These are phyloP conservation scores for Cryptococcus amylolentus DNA, from an alignment of 1,284 basidiomycete species.

Conservation along the genomic window DNA sequence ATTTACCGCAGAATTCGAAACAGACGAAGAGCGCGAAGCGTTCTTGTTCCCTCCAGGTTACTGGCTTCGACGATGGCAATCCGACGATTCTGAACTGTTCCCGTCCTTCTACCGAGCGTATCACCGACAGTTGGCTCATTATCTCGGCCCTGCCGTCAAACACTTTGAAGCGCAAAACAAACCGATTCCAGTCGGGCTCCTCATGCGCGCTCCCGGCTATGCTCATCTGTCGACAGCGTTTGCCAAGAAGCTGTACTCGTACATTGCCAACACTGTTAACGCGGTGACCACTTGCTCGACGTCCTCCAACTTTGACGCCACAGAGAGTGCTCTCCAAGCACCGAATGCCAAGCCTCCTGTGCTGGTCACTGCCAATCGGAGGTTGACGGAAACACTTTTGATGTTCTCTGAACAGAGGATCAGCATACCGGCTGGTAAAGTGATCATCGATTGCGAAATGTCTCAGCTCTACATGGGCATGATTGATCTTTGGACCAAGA, in stretches of 20 bases:
- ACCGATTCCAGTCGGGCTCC: conserved; percentile 39
- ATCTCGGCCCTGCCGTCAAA: conserved; percentile 47
- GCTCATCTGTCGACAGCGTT: conserved; percentile 51
- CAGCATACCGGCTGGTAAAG: conserved; percentile 25
- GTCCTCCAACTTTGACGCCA: conserved; percentile 50
- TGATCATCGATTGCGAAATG: conserved; percentile 45
- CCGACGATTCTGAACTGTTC: conserved; percentile 55
- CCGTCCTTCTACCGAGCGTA: conserved; percentile 56
- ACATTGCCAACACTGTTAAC: conserved; percentile 52
- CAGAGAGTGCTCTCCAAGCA: conserved; percentile 53
- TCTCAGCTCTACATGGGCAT: conserved; percentile 50
- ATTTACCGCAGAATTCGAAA: conserved; percentile 32
- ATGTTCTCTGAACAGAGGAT: conserved; percentile 47
- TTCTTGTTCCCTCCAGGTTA: conserved; percentile 51
- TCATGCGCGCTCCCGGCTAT: conserved; percentile 53
- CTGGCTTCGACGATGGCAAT: conserved; percentile 52
- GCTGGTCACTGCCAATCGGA: conserved; percentile 53
- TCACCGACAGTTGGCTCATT: conserved; percentile 52
- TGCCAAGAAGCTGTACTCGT: conserved; percentile 50
- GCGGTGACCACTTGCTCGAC: conserved; percentile 51
- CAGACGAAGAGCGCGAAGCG: conserved; percentile 44
- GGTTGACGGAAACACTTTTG: conserved; percentile 52
- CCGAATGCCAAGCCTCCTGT: conserved; percentile 53
- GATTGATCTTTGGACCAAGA: conserved; percentile 52
- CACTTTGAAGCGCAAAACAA: conserved; percentile 35